Conservation (phyloP, 352 stramenopile species). For the Phytophthora sp. region DNA sequence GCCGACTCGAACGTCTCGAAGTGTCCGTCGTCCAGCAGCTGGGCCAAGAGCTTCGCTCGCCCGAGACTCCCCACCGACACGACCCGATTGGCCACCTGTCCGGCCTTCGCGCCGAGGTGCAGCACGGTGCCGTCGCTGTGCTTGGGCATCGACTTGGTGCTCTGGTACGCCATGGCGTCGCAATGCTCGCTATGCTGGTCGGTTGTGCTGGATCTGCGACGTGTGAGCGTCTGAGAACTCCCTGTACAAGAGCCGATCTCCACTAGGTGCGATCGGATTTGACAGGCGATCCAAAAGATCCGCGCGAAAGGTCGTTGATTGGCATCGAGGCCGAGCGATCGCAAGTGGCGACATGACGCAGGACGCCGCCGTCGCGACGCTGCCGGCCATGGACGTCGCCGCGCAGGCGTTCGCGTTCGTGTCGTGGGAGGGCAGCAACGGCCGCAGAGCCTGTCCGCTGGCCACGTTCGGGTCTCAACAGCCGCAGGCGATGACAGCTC, state of each 20-base stretch:
- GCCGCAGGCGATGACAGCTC: constrained; percentile 25
- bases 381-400: not conserved
- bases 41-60: constrained; percentile 39
- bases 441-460: constrained; percentile 54
- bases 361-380: too few species aligned
- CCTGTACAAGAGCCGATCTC: constrained; percentile 1
- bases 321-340: too few species aligned
- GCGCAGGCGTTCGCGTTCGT: constrained; percentile 55
- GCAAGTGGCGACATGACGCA: too few species aligned
- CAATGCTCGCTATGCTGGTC: not conserved
- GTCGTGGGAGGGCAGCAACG: constrained; percentile 54
- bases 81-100: constrained; percentile 55
- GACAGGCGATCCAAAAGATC: constrained; percentile 28
- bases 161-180: constrained; percentile 43
- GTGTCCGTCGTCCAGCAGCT: constrained; percentile 34
- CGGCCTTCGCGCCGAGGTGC: constrained; percentile 47
- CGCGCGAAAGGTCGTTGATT: constrained; percentile 50
- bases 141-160: constrained; percentile 53
- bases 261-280: constrained; percentile 19
- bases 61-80: constrained; percentile 52
- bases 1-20: constrained; percentile 42
- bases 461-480: constrained; percentile 60
- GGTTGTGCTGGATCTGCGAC: not conserved
- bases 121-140: constrained; percentile 48
- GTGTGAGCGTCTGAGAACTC: not conserved